Evolutionary conservation across 495 filamentous ascomycete species (phyloP).

Genomic region (Xanthoparmelia taractica): DNA sequence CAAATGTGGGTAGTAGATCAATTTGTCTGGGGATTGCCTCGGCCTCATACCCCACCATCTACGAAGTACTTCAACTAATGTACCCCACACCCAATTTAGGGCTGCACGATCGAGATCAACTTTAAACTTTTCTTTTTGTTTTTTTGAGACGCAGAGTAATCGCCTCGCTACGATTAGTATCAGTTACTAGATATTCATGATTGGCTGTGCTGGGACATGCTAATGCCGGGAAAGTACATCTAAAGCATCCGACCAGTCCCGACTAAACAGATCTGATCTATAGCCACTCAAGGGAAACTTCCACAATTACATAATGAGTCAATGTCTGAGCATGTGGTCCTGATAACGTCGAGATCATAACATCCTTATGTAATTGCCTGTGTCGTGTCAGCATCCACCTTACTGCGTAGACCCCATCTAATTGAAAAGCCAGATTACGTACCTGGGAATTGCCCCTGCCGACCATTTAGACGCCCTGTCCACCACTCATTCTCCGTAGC

Average conservation of each 20-base stretch:
- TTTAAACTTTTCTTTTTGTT: too few relatives aligned
- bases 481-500: slow-evolving; percentile 95
- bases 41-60: not conserved
- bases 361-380: slow-evolving; percentile 23
- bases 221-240: not conserved
- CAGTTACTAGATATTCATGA: not conserved
- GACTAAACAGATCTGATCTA: not conserved
- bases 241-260: not conserved
- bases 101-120: not conserved
- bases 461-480: slow-evolving; percentile 68
- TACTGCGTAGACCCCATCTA: not conserved
- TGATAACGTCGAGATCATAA: slow-evolving; percentile 9
- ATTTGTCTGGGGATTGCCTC: not conserved
- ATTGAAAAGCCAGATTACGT: slow-evolving; percentile 31
- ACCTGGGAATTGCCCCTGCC: slow-evolving; percentile 92
- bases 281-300: not conserved
- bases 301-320: not conserved
- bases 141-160: too few relatives aligned
- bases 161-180: not conserved
- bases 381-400: not conserved
- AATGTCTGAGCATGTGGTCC: not conserved
- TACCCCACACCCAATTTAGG: not conserved
- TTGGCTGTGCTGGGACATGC: not conserved
- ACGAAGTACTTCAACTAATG: too few relatives aligned
- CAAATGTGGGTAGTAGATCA: too few relatives aligned